Evolutionary conservation across 2,329 filamentous ascomycete genomes (phyloP), one percentile per base, ranked within the genome.

Genomic region (Cucurbitaria berberidis): DNA sequence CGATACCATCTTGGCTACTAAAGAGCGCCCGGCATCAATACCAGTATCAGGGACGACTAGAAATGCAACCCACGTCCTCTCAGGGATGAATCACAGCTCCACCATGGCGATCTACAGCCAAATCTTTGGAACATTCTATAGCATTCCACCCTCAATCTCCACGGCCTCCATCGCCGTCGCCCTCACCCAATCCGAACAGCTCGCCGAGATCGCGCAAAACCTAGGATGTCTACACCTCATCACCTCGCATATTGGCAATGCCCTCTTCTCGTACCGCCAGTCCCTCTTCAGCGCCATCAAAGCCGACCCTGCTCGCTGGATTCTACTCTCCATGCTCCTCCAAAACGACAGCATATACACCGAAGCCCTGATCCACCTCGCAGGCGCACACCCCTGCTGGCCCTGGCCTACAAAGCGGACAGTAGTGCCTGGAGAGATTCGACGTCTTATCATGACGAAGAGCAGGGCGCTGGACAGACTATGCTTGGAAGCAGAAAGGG

Each of bases 301-400:
- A 2, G 27, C 45, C n/a, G 66, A 74, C 18, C 66, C 75, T 0
- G 47, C 63, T 6, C 66, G 68, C 18, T 77, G 71, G 66, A 59
- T 76, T 0, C 53, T 64, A 1, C 51, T 77, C n/a, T 60, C 65
- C 0, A 45, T 70, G 1, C 36, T 60, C 1, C 55, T 77, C 2
- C 43, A 72, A 24, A 68, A 66, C 44, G 43, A 47, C 1, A 43
- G 51, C 1, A 67, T 77, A 11, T 77, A 72, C 55, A 68, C 68
- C 5, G 76, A 77, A 44, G 64, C 70, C 13, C 60, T 75, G 1
- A 66, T 75, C 16, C 74, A 78, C 53, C 48, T 77, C 7, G 62
- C 67, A 1, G 72, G 74, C 45, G 53, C 59, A 0, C 62, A 66
- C 19, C 70, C 73, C 2, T 43, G 40, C 15, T 66, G 60, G 59